Base-by-base conservation (phyloP, 345 rosid species). In the Populus tremula region DNA sequence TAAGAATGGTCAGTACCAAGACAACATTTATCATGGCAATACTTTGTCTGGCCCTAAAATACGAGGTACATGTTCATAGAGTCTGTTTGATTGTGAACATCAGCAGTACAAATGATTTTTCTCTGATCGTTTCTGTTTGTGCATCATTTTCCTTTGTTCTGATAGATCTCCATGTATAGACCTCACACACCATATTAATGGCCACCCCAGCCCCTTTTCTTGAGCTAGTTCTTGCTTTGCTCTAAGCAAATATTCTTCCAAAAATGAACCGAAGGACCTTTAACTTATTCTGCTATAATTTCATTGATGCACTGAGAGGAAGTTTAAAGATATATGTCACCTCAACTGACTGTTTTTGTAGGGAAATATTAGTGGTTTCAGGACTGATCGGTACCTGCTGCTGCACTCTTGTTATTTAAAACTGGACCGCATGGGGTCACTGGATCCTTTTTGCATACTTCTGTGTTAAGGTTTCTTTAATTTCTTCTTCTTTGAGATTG, bases 11-110 rank as follows among this genome's bases (percentile, higher is more conserved):
- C 31, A 64, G 45, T 61, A 6, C 64, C 71, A 77, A 70, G 54
- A 59, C 74, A 35, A 35, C 71, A 13, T 56, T 83, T 66, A 3
- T 80, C 21, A 13, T 78, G 27, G 53, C 71, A 50, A 50, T 80
- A 4, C 70, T 80, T 21, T 78, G 74, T 67, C 39, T 73, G 68
- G 27, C 70, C 70, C 13, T 81, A 21, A 72, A 14, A 2, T 67
- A 69, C 21, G 78, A 78, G 81, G 83, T 79, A 64, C 1, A 39
- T 61, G 6, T 64, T 76, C 29, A 54, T 38, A 3, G 31, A 11
- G 10, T 20, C 27, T 17, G 39, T 74, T 63, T 25, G 12, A 0
- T 13, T 53, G 1, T 53, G 59, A 53, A 56, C 29, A 56, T 56
- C 23, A 56, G 23, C 29, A 56, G 14, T 9, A 3, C 14, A 21